These are phyloP conservation scores for Pythium dissotocum DNA, from an alignment of 352 stramenopile species.

Conservation along the genomic window DNA sequence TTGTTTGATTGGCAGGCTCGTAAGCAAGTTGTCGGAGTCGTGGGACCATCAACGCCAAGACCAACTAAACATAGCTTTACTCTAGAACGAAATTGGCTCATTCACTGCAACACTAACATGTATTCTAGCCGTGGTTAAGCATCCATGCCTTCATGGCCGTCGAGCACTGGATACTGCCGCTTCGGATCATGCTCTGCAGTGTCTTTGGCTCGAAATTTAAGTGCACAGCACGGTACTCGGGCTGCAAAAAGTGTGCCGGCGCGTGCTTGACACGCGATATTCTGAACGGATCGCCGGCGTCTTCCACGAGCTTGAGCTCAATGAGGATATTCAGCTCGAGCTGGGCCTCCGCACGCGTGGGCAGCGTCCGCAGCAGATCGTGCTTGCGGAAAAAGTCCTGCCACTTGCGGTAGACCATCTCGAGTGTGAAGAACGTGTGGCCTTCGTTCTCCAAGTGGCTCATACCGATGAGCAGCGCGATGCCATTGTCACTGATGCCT, in stretches of 20 bases:
- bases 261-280: slow-evolving; percentile 56
- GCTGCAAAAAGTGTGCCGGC: slow-evolving; percentile 49
- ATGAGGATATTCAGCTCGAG: slow-evolving; percentile 77
- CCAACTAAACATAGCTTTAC: slow-evolving; percentile 2
- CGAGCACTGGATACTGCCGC: slow-evolving; percentile 71
- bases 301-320: slow-evolving; percentile 67
- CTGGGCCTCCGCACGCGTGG: slow-evolving; percentile 69
- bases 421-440: slow-evolving; percentile 70
- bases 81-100: not conserved
- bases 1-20: not conserved
- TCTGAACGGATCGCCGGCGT: slow-evolving; percentile 71
- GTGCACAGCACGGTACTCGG: slow-evolving; percentile 75
- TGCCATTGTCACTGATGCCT: slow-evolving; percentile 60
- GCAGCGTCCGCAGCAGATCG: slow-evolving; percentile 61
- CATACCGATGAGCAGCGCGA: slow-evolving; percentile 82
- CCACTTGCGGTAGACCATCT: slow-evolving; percentile 85
- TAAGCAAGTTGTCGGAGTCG: not conserved
- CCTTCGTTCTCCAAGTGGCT: slow-evolving; percentile 69
- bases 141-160: slow-evolving; percentile 78
- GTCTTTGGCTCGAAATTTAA: slow-evolving; percentile 72
- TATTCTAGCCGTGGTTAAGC: slow-evolving; percentile 47
- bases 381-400: slow-evolving; percentile 80
- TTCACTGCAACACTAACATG: not conserved
- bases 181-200: slow-evolving; percentile 74
- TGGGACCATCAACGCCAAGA: not conserved